phyloP scores from a whole-genome alignment of 352 stramenopile genomes.

The Phytophthora pistaciae region DNA sequence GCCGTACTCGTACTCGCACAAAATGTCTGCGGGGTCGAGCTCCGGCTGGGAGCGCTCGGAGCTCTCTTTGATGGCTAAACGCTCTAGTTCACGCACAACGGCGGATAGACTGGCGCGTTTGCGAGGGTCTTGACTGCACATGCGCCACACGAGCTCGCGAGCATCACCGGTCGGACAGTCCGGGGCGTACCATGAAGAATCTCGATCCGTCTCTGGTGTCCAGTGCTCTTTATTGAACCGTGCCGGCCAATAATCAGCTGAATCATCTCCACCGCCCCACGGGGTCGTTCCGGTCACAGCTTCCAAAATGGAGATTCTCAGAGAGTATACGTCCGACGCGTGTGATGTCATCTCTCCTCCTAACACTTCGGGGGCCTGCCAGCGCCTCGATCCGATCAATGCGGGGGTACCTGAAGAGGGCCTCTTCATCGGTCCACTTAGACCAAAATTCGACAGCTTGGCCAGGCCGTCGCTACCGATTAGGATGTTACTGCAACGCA shows the following conservation, averaged over 20 bases:
- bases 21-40: background rate
- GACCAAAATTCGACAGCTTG: too few relatives aligned
- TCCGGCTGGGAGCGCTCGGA: background rate
- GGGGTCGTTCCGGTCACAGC: conserved; percentile 14
- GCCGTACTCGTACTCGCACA: background rate
- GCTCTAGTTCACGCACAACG: background rate
- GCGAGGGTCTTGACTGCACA: conserved; percentile 9
- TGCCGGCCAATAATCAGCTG: background rate
- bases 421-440: too few relatives aligned
- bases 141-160: conserved; percentile 9
- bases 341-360: background rate
- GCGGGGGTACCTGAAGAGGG: too few relatives aligned
- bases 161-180: background rate
- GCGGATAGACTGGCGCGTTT: background rate
- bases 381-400: too few relatives aligned
- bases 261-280: conserved; percentile 9
- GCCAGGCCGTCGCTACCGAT: too few relatives aligned
- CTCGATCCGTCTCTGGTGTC: background rate
- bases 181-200: background rate
- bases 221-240: background rate
- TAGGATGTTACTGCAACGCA: too few relatives aligned
- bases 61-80: background rate
- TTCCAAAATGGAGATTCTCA: conserved; percentile 31
- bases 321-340: conserved; percentile 25
- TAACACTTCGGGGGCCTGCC: background rate